Evolutionary conservation across 768 basidiomycete genomes (phyloP), one percentile per base, ranked within the genome.

Genomic region (Rhodocollybia butyracea): DNA sequence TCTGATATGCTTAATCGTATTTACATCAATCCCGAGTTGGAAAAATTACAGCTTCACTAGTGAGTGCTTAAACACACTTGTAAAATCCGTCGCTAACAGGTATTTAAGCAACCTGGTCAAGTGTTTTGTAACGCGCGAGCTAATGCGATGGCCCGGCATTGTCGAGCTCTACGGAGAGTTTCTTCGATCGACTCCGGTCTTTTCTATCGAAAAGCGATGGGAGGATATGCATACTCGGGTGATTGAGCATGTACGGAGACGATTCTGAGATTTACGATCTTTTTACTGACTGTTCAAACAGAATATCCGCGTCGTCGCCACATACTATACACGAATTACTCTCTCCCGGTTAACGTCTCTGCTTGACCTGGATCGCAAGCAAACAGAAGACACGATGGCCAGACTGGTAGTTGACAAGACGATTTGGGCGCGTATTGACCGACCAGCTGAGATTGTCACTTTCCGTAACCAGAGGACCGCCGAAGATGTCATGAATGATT

Each of bases 101-200:
- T 38, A 46, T 34, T 38, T n/a, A 63, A 98, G 96, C 63, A 93
- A 94, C 60, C 84, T 98, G 34, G 83, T 94, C 41, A 97, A 97
- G 75, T 94, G 89, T 59, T 98, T 98, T 68, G 86, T 86, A 39
- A 97, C 94, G 1, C 84, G 84, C 51, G 94, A 98, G 64, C 78
- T 98, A 51, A 95, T 97, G 90, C 77, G 95, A 61, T 99, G 97
- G 97, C 93, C 96, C 1, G 91, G 93, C 31, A 94, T 98, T 48
- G 88, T 91, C 66, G 72, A 76, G 2, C 78, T 97, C 24, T 98
- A 97, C 64, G 97, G 96, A 26, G 81, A 86, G 13, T 89, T 86
- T 64, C 70, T 98, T 46, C 83, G 82, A 48, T 80, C 82, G 65
- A 94, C 93, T 1, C 80, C 83, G 10, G 89, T 98, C 5, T 98